Evolutionary conservation across 495 filamentous ascomycete species (phyloP), one percentile per base, ranked within the genome.

Genomic region (Tetracladium setigerum): DNA sequence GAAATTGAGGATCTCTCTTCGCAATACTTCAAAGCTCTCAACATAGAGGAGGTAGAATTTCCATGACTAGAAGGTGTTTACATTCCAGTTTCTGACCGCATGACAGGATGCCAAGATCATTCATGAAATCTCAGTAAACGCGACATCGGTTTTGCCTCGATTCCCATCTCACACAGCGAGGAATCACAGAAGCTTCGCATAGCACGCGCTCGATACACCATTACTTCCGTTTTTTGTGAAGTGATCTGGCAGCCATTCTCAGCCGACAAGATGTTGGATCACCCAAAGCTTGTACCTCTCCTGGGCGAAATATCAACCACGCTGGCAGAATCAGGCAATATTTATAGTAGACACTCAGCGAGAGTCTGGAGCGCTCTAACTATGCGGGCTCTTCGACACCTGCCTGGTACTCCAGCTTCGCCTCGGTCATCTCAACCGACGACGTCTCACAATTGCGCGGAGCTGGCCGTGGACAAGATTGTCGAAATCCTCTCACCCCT

Each of bases 241-340:
- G 31, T 46, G 24, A 35, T 55, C 31, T 55, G 52, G 52, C 41
- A 55, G 32, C 52, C 52, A 31, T 50, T 55, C 39, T 50, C 47
- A 30, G 50, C 42, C 22, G 52, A 55, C 22, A 42, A 38, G 22
- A 43, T 43, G 1, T 1, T 32, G 14, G 31, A 7, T 15, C 3
- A 39, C 11, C 36, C 41, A 34, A 24, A 50, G 1, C 15, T 46
- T 33, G 22, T 43, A 8, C 18, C 32, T 19, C 8, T 50, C 22
- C 47, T 55, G 24, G 4, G 7, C 35, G 42, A 42, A 7, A 43
- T 55, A 32, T 41, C 31, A 8, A 12, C 35, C 4, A 38, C 38
- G 34, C 41, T 55, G 22, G 41, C 36, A 11, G 40, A 41, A 49
- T 14, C 44, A 31, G 38, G 15, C 16, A 50, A 30, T 12, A 52